Evolutionary conservation across 2,329 filamentous ascomycete genomes (phyloP), one percentile per base, ranked within the genome.

Genomic region (Parastagonospora nodorum): DNA sequence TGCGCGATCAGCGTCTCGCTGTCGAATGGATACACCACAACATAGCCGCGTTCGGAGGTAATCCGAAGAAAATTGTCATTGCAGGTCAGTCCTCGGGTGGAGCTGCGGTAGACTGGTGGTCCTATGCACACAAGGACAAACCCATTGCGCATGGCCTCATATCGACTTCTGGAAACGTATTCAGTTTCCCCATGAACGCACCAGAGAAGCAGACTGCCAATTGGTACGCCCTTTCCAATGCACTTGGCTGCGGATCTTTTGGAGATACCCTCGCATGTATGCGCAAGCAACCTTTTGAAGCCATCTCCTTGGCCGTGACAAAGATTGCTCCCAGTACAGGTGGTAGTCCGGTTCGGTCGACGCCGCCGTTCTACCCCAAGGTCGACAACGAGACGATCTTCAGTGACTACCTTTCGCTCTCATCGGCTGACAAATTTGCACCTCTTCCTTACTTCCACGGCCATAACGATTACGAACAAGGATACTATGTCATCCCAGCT

Each of bases 1-100:
- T 84, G 5, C 72, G 77, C 5, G 82, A 86, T 58, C 82, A 85
- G 58, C 75, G 82, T 2, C 57, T 76, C 11, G 80, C 79, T 0
- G 61, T 84, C 0, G 77, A 83, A 63, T 84, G 82, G 82, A 66
- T 81, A 0, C 71, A 71, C 2, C 71, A 77, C 37, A 82, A 84
- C 59, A 79, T 83, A 19, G 74, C 61, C 8, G 65, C 68, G 1
- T 84, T 84, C 54, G 80, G 80, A 14, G 82, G 82, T 12, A 78
- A 82, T 51, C 45, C 57, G 7, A 51, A 53, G 8, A 53, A 51
- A 11, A 80, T 82, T 53, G 74, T 74, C 0, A 68, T 80, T 14
- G 78, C 77, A 61, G 81, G 80, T 10, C 75, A 80, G 63, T 79
- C 77, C 29, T 78, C 80, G 2, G 80, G 81, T 8, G 53, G 54